These are phyloP conservation scores for Neurospora africana DNA, from an alignment of 495 filamentous ascomycete genomes.

Conservation along the genomic window DNA sequence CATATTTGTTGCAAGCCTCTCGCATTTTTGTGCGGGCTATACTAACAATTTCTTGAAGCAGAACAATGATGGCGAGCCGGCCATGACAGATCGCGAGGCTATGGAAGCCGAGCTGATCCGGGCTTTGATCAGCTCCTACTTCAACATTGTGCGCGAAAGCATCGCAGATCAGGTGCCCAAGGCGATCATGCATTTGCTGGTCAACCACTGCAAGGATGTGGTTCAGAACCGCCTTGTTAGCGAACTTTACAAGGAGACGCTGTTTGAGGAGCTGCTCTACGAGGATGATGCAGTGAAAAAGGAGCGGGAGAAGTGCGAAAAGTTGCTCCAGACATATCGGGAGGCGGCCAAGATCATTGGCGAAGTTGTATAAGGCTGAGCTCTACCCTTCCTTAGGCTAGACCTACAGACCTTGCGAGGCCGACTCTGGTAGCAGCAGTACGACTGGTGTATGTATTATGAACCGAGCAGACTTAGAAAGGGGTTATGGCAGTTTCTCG, in stretches of 20 bases:
- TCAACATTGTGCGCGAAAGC: constrained; percentile 94
- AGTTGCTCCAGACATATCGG: constrained; percentile 82
- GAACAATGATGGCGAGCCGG: constrained; percentile 54
- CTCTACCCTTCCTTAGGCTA: not conserved
- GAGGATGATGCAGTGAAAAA: constrained; percentile 96
- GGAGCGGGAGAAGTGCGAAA: constrained; percentile 96
- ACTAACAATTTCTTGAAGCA: constrained; percentile 23
- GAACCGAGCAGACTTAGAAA: not conserved
- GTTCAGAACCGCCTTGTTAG: constrained; percentile 95
- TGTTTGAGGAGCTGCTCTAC: constrained; percentile 89
- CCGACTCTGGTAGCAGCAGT: not conserved
- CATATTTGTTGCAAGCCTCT: not conserved
- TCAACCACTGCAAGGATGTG: constrained; percentile 95
- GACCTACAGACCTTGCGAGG: not conserved
- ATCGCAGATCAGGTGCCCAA: constrained; percentile 98
- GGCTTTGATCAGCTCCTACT: constrained; percentile 91
- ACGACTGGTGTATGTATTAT: not conserved
- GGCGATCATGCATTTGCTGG: constrained; percentile 95
- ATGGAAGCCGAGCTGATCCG: constrained; percentile 97
- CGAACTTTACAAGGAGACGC: constrained; percentile 86
- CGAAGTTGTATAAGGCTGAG: constrained; percentile 65
- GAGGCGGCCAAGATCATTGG: constrained; percentile 97
- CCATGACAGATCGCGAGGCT: constrained; percentile 86
- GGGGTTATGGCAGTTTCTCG: not conserved
- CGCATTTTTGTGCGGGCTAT: not conserved